Base-by-base conservation (phyloP, 805 yeast species). In the Starmera quercuum region DNA sequence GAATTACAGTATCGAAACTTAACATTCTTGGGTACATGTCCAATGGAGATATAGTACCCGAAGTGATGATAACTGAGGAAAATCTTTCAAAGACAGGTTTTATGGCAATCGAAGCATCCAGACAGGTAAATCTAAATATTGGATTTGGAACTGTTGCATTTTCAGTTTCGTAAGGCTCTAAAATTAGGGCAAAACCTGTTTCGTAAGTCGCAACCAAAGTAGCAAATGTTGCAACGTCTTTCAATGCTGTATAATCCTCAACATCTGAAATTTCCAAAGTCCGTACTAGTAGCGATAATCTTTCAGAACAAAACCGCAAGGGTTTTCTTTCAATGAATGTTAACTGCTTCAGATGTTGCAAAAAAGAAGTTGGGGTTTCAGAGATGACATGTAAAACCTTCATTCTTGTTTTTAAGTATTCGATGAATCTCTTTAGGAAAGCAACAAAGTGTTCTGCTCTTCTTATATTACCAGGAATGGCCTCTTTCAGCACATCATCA, bases 21-120 rank as follows among this genome's bases (percentile, higher is more conserved):
- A 90, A 64, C 97, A 90, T 90, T 47, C 85, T 80, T 6, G 98
- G 99, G 55, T 92, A 92, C 99, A 92, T 92, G 51, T 92, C 97
- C 55, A 92, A 72, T 1, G 99, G 99, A 0, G 97, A 90, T 31
- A 92, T 92, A 12, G 99, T 92, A 45, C 99, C 99, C 1, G 96
- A 85, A 1, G 99, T 92, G 40, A 92, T 92, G 40, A 92, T 81
- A 9, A 92, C 95, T 0, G 96, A 82, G 7, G 85, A 78, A 51
- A 90, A 92, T 38, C 88, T 71, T 33, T 92, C 98, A 63, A 92
- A 90, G 0, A 92, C 87, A 0, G 99, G 98, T 53, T 87, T 92
- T 44, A 92, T 92, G 4, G 97, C 97, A 46, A 92, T 92, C 1
- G 97, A 86, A 0, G 99, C 98, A 63, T 92, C 99, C 31, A 92